Evolutionary conservation across 305 asterid species (phyloP).

Genomic region (Fraxinus angustifolia): DNA sequence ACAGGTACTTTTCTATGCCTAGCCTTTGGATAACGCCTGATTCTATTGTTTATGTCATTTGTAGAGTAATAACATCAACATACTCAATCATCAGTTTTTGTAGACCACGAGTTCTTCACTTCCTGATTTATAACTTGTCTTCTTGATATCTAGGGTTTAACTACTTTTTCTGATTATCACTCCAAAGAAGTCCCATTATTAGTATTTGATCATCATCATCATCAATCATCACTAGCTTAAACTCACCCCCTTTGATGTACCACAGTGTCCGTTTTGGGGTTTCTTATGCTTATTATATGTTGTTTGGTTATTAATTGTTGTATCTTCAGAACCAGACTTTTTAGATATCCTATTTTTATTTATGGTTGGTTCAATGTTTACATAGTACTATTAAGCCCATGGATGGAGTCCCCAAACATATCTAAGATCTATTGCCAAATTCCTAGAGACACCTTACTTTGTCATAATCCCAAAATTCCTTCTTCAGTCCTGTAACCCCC

Average conservation of each 20-base stretch:
- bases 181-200: neutral
- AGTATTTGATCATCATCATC: neutral
- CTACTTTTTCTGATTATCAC: neutral
- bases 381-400: neutral
- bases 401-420: neutral
- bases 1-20: conserved; percentile 51
- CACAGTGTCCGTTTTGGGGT: neutral
- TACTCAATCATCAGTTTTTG: neutral
- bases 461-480: neutral
- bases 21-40: neutral
- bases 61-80: neutral
- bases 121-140: neutral
- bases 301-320: neutral
- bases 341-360: neutral
- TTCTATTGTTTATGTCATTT: neutral
- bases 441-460: neutral
- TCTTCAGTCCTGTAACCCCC: neutral
- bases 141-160: neutral
- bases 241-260: neutral
- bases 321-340: neutral
- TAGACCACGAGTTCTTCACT: neutral
- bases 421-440: neutral
- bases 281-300: neutral
- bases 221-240: neutral
- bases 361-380: neutral